Evolutionary conservation across 2,329 filamentous ascomycete species (phyloP).

Genomic region (Aspergillus sp.): DNA sequence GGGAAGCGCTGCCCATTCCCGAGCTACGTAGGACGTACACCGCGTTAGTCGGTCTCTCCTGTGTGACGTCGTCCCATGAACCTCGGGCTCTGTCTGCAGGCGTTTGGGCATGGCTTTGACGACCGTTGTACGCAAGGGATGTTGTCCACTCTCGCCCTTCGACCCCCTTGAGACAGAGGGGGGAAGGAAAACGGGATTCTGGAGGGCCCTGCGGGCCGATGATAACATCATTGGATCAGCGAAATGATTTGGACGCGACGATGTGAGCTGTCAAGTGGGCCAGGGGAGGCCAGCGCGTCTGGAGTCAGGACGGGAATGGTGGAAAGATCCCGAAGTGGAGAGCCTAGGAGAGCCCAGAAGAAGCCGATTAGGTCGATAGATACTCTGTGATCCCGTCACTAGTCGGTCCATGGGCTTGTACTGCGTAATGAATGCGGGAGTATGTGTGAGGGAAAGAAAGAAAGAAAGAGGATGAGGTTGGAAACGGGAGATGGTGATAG

Average conservation of each 20-base stretch:
- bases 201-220: background rate
- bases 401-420: background rate
- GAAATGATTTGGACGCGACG: background rate
- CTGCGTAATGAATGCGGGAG: slow-evolving; percentile 2
- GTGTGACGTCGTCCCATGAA: slow-evolving; percentile 1
- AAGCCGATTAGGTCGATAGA: too few species aligned
- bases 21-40: background rate
- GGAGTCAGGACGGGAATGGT: background rate
- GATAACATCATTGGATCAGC: background rate
- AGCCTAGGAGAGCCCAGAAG: background rate
- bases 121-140: background rate
- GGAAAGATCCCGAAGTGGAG: background rate
- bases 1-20: background rate
- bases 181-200: background rate
- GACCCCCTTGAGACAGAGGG: background rate
- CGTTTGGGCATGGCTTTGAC: background rate
- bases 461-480: slow-evolving; percentile 1
- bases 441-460: background rate
- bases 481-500: slow-evolving; percentile 4
- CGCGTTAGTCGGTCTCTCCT: background rate
- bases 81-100: background rate
- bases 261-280: background rate
- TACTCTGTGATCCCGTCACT: background rate
- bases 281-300: too few species aligned
- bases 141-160: background rate